These are phyloP conservation scores for Colletotrichum sp. DNA, from an alignment of 2,329 filamentous ascomycete genomes.

Conservation along the genomic window DNA sequence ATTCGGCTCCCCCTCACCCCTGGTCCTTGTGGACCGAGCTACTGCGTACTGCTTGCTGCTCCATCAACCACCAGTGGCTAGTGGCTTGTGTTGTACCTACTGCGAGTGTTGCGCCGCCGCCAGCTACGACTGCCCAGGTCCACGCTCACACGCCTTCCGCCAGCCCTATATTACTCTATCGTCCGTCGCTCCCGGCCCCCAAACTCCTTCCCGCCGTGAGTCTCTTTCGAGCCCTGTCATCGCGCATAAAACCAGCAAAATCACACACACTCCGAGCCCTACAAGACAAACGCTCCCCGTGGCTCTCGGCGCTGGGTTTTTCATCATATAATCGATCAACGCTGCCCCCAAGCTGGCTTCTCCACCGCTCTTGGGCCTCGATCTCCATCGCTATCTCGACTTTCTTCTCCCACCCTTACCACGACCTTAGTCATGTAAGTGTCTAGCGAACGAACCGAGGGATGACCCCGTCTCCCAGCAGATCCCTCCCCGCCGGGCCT, in stretches of 20 bases:
- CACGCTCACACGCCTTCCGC: constrained; percentile 5
- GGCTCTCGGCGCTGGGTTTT: not conserved
- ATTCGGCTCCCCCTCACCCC: constrained; percentile 11
- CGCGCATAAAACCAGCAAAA: not conserved
- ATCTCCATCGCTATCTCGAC: not conserved
- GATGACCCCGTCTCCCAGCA: constrained; percentile 3
- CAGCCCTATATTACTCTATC: constrained; percentile 20
- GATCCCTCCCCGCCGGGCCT: constrained; percentile 1
- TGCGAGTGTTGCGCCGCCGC: not conserved
- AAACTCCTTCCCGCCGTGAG: constrained; percentile 8
- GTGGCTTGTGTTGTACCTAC: not conserved
- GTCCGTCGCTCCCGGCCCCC: constrained; percentile 9
- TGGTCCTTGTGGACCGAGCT: constrained; percentile 11
- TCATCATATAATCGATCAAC: not conserved
- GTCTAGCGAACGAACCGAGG: not conserved
- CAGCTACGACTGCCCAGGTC: constrained; percentile 9
- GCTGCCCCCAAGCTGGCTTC: not conserved
- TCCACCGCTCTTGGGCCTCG: not conserved
- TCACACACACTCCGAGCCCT: not conserved
- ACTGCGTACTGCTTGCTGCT: not conserved
- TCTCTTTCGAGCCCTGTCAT: not conserved
- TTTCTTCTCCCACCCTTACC: constrained; percentile 1
- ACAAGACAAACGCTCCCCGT: not conserved
- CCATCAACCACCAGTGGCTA: not conserved
- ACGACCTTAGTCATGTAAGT: constrained; percentile 8